Percentiles rank a stretch among this genome's conserved stretches.
Evolutionary conservation across 2,329 filamentous ascomycete genomes (phyloP).

Genomic region (Neofusicoccum ribis): DNA sequence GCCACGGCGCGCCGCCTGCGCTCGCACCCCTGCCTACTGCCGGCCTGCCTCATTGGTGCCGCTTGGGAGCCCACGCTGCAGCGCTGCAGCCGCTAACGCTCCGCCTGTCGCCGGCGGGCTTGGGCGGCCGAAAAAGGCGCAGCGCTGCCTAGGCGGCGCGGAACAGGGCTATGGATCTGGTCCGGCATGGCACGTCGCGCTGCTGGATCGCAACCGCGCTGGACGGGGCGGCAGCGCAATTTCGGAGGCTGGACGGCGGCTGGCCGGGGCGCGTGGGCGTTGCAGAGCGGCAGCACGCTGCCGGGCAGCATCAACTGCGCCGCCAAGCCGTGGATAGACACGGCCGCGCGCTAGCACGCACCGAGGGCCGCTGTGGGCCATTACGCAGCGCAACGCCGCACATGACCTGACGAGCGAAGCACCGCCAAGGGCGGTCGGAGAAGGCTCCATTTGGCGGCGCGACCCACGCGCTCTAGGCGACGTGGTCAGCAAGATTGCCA

Average conservation of each 20-base stretch:
- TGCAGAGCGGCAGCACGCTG: not conserved
- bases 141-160: slow-evolving; percentile 3
- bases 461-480: slow-evolving; percentile 13
- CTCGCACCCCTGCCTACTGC: not conserved
- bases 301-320: not conserved
- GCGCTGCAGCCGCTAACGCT: slow-evolving; percentile 8
- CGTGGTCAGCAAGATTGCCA: slow-evolving; percentile 18
- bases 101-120: slow-evolving; percentile 12
- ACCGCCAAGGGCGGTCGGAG: slow-evolving; percentile 5
- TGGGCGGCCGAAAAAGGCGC: slow-evolving; percentile 12
- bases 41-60: slow-evolving; percentile 2
- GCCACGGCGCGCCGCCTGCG: not conserved
- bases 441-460: not conserved
- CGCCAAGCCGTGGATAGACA: slow-evolving; percentile 7
- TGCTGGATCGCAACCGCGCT: not conserved
- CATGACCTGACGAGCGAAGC: slow-evolving; percentile 19
- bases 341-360: slow-evolving; percentile 9
- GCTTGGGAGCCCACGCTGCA: slow-evolving; percentile 9
- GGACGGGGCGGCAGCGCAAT: not conserved
- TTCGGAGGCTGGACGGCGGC: not conserved
- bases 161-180: slow-evolving; percentile 9
- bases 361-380: slow-evolving; percentile 8
- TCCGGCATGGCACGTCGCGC: slow-evolving; percentile 5
- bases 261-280: not conserved
- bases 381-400: slow-evolving; percentile 20